Base-by-base conservation (phyloP, 148 eudicot species). In the Rhododendron simsii region DNA sequence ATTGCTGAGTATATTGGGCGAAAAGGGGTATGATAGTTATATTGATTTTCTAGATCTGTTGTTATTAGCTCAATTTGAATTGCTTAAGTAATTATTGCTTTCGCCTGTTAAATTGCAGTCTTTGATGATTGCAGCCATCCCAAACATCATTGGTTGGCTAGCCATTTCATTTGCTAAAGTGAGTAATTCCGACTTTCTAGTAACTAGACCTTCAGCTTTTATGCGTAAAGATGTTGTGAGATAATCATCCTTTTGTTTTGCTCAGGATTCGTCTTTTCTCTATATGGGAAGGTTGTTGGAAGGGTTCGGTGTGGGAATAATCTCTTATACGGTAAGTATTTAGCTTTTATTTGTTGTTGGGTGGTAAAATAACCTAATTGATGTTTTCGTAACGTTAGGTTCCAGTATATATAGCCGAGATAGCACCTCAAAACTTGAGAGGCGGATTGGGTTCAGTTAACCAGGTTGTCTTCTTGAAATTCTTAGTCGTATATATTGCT, bases 251-350 rank as follows among this genome's bases (percentile, higher is more conserved):
- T 76, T 82, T 45, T 63, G 14, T 18, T 78, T 85, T 81, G n/a
- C 8, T 7, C 81, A 96, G 99, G 98, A 96, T 89, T 81, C 89
- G 23, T 94, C 99, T 26, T 97, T 97, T 89, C 89, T 97, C 86
- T 95, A 91, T 85, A 94, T 97, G 99, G 99, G 99, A 90, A 90
- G 99, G 84, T 84, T 97, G 92, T 87, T 95, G 91, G 96, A 90
- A 91, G 99, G 99, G n/a, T 97, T 96, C 86, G 99, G 99, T 23
- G 99, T 96, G 11, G 99, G 99, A 57, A 89, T 96, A 76, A 96
- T 96, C 55, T 97, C 99, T 41, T 97, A 97, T 82, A 89, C 91
- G 90, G 99, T 97, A 91, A 41, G 71, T 87, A 78, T 33, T 82
- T 23, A 67, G 33, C 74, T 84, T 79, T 84, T 18, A 12, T 87